Evolutionary conservation across 305 asterid species (phyloP).

Genomic region (Vinca major): DNA sequence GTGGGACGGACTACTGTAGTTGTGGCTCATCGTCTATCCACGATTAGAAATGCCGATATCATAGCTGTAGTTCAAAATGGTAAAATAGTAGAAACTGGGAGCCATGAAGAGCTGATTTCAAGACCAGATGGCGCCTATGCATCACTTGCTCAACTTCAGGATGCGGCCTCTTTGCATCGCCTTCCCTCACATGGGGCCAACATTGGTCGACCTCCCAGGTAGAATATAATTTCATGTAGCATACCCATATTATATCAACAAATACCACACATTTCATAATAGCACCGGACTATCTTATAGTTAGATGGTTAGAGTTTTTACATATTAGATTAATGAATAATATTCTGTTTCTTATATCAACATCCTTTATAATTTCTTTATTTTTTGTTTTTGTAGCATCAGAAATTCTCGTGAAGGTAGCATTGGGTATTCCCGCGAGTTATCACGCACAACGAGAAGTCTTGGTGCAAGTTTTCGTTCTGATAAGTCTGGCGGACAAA

Average conservation of each 20-base stretch:
- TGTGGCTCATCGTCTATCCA: constrained; percentile 91
- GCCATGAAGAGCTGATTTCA: constrained; percentile 88
- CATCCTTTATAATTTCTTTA: not conserved
- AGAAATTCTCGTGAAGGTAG: constrained; percentile 78
- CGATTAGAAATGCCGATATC: constrained; percentile 75
- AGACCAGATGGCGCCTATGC: constrained; percentile 71
- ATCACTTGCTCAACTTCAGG: constrained; percentile 85
- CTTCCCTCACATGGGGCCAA: constrained; percentile 56
- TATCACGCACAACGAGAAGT: constrained; percentile 73
- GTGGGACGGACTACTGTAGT: constrained; percentile 85
- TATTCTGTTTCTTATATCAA: too few relatives aligned
- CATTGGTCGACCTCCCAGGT: constrained; percentile 66
- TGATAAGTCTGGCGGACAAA: constrained; percentile 57
- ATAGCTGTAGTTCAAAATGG: constrained; percentile 89
- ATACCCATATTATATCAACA: not conserved
- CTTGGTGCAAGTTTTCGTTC: constrained; percentile 91
- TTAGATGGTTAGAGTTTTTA: too few relatives aligned
- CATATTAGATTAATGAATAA: too few relatives aligned
- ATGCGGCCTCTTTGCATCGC: constrained; percentile 52
- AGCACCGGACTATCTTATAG: not conserved
- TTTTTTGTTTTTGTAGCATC: constrained; percentile 23
- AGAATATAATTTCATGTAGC: constrained; percentile 6
- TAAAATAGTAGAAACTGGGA: constrained; percentile 70
- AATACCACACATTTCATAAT: not conserved
- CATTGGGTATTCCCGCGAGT: constrained; percentile 60